Conservation (phyloP, 2,329 filamentous ascomycete species). For the Colletotrichum karsti region DNA sequence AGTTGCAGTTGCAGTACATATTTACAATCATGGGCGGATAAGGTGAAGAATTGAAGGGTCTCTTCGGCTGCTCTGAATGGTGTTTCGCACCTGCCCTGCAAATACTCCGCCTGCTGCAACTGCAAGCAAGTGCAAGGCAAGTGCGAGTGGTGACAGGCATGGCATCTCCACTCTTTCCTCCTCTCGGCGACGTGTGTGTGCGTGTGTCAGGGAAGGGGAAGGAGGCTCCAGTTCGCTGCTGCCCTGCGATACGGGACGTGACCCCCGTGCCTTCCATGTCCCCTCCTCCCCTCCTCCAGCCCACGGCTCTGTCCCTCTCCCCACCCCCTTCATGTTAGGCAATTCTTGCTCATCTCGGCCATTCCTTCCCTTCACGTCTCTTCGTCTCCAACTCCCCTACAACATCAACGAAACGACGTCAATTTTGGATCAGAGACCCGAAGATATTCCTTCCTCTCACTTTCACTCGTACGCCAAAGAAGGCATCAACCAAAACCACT, state of each 20-base stretch:
- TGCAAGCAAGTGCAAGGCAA: background rate
- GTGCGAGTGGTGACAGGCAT: background rate
- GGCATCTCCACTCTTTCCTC: background rate
- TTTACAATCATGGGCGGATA: too few relatives aligned
- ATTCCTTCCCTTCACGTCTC: conserved; percentile 10
- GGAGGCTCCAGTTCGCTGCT: background rate
- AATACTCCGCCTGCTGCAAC: background rate
- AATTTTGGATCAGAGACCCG: background rate
- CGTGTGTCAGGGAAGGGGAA: background rate
- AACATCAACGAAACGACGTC: background rate
- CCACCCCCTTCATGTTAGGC: conserved; percentile 2
- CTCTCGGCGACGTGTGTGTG: background rate
- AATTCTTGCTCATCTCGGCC: conserved; percentile 20
- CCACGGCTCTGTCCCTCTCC: conserved; percentile 1
- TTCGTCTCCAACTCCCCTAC: background rate
- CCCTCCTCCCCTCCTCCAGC: background rate
- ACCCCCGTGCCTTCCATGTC: background rate
- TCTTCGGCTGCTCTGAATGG: background rate
- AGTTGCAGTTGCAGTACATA: background rate
- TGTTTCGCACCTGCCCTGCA: conserved; percentile 1
- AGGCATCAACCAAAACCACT: background rate
- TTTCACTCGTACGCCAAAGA: background rate
- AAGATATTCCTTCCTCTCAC: background rate
- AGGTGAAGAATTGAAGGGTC: too few relatives aligned
- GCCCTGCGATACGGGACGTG: conserved; percentile 5